A percentile compares a stretch with the other conserved stretches of the same genome.
Evolutionary conservation across 2,329 filamentous ascomycete species (phyloP).

Genomic region (Monosporascus sp.): DNA sequence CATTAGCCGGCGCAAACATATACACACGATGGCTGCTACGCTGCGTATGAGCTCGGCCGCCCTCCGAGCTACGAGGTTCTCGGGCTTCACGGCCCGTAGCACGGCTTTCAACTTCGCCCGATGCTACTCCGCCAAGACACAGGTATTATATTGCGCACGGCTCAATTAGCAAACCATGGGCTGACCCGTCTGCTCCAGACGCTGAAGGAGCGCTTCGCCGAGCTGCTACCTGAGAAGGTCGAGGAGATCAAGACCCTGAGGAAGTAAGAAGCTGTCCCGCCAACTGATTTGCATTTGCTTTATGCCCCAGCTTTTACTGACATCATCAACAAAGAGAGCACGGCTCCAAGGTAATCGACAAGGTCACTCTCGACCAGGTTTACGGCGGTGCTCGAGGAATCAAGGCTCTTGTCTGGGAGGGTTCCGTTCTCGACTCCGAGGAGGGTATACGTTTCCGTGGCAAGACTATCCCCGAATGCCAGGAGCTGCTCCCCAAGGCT

Average conservation of each 20-base stretch:
- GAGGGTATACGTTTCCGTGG: conserved; percentile 99
- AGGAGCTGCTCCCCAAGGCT: conserved; percentile 94
- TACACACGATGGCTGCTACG: conserved; percentile 70
- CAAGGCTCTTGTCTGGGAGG: conserved; percentile 98
- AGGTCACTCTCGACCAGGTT: conserved; percentile 98
- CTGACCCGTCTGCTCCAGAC: conserved; percentile 51
- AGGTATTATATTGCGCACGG: conserved; percentile 50
- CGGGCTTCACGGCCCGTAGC: conserved; percentile 62
- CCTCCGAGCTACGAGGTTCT: conserved; percentile 69
- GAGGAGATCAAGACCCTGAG: conserved; percentile 98
- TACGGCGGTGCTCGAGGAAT: conserved; percentile 99
- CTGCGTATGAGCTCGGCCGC: conserved; percentile 76
- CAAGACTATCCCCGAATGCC: conserved; percentile 98
- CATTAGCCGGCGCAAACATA: not conserved
- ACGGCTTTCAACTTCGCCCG: conserved; percentile 77
- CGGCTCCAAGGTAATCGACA: conserved; percentile 90
- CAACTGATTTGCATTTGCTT: conserved; percentile 2
- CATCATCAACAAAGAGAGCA: conserved; percentile 60
- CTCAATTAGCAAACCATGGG: conserved; percentile 7
- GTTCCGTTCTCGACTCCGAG: conserved; percentile 95
- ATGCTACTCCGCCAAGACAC: conserved; percentile 89
- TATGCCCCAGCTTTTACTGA: not conserved
- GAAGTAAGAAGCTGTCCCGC: conserved; percentile 60
- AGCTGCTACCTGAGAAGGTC: conserved; percentile 90
- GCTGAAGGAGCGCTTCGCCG: conserved; percentile 97